phyloP scores from a whole-genome alignment of 768 basidiomycete genomes.

The Lactifluus echinatus region DNA sequence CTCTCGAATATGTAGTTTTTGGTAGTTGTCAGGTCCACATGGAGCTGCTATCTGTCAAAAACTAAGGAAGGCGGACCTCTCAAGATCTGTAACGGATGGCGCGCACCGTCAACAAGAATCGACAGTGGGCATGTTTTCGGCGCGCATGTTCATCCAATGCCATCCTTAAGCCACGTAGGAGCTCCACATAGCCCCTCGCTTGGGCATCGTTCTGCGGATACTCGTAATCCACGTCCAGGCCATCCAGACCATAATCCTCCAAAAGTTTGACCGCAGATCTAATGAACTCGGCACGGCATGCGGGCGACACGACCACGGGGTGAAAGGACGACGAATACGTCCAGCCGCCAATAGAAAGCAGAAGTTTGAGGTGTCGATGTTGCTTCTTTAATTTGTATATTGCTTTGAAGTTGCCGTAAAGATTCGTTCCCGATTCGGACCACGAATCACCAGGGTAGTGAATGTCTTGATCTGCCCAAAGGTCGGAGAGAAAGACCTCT shows the following conservation, averaged over 20 bases:
- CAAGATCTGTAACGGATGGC: not conserved
- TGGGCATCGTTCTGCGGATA: too few species aligned
- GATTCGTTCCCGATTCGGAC: conserved; percentile 84
- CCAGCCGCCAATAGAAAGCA: conserved; percentile 94
- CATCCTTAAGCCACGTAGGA: conserved; percentile 65
- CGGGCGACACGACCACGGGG: conserved; percentile 60
- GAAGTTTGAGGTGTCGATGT: conserved; percentile 69
- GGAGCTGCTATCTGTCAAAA: conserved; percentile 75
- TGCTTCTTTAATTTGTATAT: conserved; percentile 86
- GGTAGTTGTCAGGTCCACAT: conserved; percentile 84
- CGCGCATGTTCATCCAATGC: conserved; percentile 70
- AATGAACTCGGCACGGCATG: conserved; percentile 70
- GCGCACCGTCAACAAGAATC: conserved; percentile 68
- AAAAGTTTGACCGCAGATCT: conserved; percentile 66
- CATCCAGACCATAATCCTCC: conserved; percentile 90
- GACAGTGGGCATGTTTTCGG: conserved; percentile 52
- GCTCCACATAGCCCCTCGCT: conserved; percentile 74
- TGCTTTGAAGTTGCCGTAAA: conserved; percentile 94
- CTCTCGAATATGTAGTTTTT: conserved; percentile 59
- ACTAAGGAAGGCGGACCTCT: conserved; percentile 8
- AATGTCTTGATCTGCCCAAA: conserved; percentile 95
- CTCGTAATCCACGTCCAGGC: conserved; percentile 88
- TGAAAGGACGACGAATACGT: conserved; percentile 86
- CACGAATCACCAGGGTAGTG: conserved; percentile 94
- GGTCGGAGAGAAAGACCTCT: conserved; percentile 80